Base-by-base conservation (phyloP, 2,329 filamentous ascomycete genomes). In the Microcyclospora tardicrescens region DNA sequence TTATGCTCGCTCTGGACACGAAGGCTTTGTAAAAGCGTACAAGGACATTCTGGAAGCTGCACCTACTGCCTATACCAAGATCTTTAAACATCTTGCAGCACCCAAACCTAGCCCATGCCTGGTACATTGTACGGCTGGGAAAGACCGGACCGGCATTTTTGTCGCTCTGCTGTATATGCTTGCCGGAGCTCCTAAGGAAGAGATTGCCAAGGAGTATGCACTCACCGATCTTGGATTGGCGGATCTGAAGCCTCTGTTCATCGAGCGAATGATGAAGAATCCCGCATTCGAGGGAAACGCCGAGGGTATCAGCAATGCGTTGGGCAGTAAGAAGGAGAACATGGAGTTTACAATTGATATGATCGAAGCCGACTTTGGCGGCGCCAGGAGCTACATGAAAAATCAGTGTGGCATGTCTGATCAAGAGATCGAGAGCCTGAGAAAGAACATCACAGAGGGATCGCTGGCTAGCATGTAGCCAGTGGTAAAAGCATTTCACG, bases 121-220 rank as follows among this genome's bases (percentile, higher is more conserved):
- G 6, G 63, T 85, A 6, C 81, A 87, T 53, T 86, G 82, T 58
- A 82, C 80, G 0, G 80, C 79, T 0, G 82, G 82, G 10, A 87
- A 87, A 59, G 82, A 87, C 56, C 69, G 82, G 33, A 86, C 82
- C 0, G 82, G 82, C 2, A 69, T 86, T 4, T 61, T 84, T 33
- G 72, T 75, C 35, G 81, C 79, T 2, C 50, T 87, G 31, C 55
- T 86, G 8, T 65, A 84, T 30, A 61, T 71, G 16, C 65, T 84
- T 19, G 75, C 75, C 8, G 76, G 77, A 3, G 75, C 83, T 0
- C 58, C 66, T 1, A 68, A 76, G 45, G 63, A 72, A 28, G 55
- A 60, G 3, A 68, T 83, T n/a, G 79, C 77, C 0, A 59, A 69
- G 9, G 82, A 87, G 56, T 87, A 86, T 55, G 64, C 69, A 12